Conservation (phyloP, 768 basidiomycete genomes). For the Cystobasidium ongulense region DNA sequence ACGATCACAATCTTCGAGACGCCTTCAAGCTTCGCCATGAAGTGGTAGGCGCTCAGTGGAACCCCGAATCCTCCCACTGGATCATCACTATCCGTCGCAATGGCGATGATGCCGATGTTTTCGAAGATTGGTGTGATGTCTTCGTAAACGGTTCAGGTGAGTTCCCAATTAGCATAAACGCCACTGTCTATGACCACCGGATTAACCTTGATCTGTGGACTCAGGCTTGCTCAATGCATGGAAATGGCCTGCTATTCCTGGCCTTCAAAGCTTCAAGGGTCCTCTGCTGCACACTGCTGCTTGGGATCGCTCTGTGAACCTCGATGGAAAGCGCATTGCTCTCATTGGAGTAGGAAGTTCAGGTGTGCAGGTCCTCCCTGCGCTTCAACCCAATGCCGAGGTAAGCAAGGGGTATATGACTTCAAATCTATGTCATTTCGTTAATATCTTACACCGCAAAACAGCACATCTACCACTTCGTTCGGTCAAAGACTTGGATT, state of each 20-base stretch:
- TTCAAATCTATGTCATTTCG: slow-evolving; percentile 21
- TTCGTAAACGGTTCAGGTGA: slow-evolving; percentile 53
- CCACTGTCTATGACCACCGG: background rate
- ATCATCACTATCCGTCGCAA: slow-evolving; percentile 45
- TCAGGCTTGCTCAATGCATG: slow-evolving; percentile 49
- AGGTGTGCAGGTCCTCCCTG: slow-evolving; percentile 39
- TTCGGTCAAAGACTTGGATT: slow-evolving; percentile 38
- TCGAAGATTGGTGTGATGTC: slow-evolving; percentile 56
- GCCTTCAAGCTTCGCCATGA: slow-evolving; percentile 43
- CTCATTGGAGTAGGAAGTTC: slow-evolving; percentile 38
- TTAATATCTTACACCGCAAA: background rate
- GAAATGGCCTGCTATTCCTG: slow-evolving; percentile 60
- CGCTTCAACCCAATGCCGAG: slow-evolving; percentile 30
- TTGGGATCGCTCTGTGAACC: slow-evolving; percentile 48
- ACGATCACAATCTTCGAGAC: slow-evolving; percentile 22
- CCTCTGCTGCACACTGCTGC: slow-evolving; percentile 56
- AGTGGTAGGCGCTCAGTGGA: slow-evolving; percentile 52
- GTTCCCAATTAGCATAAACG: background rate
- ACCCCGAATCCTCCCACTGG: slow-evolving; percentile 56
- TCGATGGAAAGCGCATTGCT: slow-evolving; percentile 38
- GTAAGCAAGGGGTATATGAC: slow-evolving; percentile 1
- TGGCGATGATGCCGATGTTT: slow-evolving; percentile 45
- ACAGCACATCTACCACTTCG: slow-evolving; percentile 23
- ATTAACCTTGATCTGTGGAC: background rate
- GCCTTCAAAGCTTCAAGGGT: slow-evolving; percentile 54